These are phyloP conservation scores for Nicotiana attenuata DNA, from an alignment of 257 asterid species.

Conservation along the genomic window DNA sequence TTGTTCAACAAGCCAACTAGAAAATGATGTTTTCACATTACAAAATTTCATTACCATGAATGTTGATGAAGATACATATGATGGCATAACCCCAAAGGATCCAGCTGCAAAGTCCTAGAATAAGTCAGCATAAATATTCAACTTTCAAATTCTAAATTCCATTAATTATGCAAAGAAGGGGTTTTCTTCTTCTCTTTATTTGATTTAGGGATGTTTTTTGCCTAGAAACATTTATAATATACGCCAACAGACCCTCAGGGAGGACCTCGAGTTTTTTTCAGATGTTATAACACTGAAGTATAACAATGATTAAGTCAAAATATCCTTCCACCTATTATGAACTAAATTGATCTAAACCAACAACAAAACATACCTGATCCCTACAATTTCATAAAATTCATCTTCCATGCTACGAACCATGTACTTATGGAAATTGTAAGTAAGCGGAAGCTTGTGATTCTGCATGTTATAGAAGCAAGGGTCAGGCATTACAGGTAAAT, in stretches of 20 bases:
- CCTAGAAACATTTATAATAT: background rate
- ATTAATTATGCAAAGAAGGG: background rate
- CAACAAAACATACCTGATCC: conserved; percentile 54
- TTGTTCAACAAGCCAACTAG: background rate
- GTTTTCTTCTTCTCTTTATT: background rate
- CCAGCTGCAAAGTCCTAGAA: conserved; percentile 55
- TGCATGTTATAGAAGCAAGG: conserved; percentile 21
- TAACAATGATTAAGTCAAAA: background rate
- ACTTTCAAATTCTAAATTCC: background rate
- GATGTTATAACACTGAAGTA: background rate
- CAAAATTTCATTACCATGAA: conserved; percentile 54
- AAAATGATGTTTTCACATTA: background rate
- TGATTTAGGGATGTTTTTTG: no score
- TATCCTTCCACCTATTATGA: background rate
- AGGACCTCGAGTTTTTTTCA: background rate
- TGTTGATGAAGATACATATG: conserved; percentile 77
- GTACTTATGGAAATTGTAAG: conserved; percentile 81
- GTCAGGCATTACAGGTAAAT: background rate
- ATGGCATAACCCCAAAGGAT: conserved; percentile 91
- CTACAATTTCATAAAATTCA: conserved; percentile 74
- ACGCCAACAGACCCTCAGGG: background rate
- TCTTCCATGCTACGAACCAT: conserved; percentile 98
- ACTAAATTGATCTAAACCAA: background rate
- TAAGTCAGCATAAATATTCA: background rate
- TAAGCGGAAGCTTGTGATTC: conserved; percentile 68